These are phyloP conservation scores for Globisporangium cylindrosporum DNA, from an alignment of 352 stramenopile species.

Conservation along the genomic window DNA sequence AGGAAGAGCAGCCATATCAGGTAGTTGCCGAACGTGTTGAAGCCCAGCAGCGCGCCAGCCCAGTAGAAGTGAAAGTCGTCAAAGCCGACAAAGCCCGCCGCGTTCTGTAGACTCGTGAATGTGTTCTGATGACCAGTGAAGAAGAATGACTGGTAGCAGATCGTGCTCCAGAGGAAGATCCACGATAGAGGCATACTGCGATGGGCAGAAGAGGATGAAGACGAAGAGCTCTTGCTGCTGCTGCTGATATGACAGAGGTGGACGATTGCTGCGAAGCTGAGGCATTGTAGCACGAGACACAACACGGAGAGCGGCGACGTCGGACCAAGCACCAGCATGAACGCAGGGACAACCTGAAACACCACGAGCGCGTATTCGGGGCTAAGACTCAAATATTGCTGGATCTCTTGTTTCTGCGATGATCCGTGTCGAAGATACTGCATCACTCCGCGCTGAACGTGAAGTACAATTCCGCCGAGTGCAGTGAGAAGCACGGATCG, in stretches of 20 bases:
- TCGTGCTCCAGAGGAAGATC: conserved; percentile 55
- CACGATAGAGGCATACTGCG: conserved; percentile 25
- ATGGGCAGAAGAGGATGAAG: background rate
- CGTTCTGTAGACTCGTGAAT: conserved; percentile 91
- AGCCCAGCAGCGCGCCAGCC: conserved; percentile 67
- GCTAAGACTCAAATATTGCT: background rate
- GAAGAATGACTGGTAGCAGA: conserved; percentile 79
- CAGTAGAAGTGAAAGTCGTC: conserved; percentile 82
- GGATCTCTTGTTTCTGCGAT: background rate
- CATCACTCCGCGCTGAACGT: conserved; percentile 6
- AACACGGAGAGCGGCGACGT: conserved; percentile 56
- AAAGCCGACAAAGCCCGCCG: conserved; percentile 85
- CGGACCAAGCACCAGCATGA: conserved; percentile 64
- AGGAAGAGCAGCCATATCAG: conserved; percentile 40
- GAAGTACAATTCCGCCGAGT: conserved; percentile 13
- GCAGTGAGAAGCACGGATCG: conserved; percentile 50
- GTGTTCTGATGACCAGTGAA: conserved; percentile 86
- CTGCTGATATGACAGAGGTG: background rate
- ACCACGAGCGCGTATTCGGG: conserved; percentile 32
- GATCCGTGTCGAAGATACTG: background rate
- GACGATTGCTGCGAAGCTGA: conserved; percentile 42
- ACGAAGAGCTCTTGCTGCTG: background rate
- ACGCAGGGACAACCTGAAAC: conserved; percentile 40
- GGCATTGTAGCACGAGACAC: conserved; percentile 37
- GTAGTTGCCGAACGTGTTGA: conserved; percentile 89